phyloP scores from a whole-genome alignment of 2,329 filamentous ascomycete genomes.

The Massarina eburnea region DNA sequence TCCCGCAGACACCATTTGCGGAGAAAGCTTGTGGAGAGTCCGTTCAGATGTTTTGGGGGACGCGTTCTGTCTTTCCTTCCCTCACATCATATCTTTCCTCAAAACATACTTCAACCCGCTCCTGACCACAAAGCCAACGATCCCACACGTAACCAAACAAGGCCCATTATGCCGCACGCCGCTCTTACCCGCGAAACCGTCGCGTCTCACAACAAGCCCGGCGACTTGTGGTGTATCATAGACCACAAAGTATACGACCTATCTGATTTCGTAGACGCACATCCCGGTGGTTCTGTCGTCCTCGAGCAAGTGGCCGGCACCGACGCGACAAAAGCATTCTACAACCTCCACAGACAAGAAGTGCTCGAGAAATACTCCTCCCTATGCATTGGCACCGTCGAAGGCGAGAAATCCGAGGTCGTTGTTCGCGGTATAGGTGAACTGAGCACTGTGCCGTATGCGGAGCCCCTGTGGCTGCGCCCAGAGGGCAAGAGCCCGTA shows the following conservation, averaged over 20 bases:
- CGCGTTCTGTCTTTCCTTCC: background rate
- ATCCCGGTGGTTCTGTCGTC: slow-evolving; percentile 80
- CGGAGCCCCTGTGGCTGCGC: slow-evolving; percentile 80
- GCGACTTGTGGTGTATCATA: slow-evolving; percentile 80
- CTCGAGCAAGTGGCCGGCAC: slow-evolving; percentile 77
- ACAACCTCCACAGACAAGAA: slow-evolving; percentile 90
- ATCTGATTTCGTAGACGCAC: slow-evolving; percentile 80
- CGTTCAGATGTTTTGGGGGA: background rate
- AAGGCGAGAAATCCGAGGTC: slow-evolving; percentile 74
- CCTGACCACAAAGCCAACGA: background rate
- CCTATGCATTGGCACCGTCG: slow-evolving; percentile 73
- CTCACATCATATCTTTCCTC: background rate
- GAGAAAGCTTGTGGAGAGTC: background rate
- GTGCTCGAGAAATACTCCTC: slow-evolving; percentile 78
- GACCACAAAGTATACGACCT: slow-evolving; percentile 87
- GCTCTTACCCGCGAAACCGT: slow-evolving; percentile 61
- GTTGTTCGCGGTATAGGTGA: slow-evolving; percentile 70
- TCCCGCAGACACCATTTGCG: background rate
- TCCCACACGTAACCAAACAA: background rate
- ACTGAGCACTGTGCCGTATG: slow-evolving; percentile 77
- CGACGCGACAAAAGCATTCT: slow-evolving; percentile 81
- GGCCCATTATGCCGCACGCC: slow-evolving; percentile 35
- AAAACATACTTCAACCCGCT: background rate
- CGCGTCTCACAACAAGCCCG: slow-evolving; percentile 72
- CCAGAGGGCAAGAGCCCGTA: slow-evolving; percentile 78